Evolutionary conservation across 768 basidiomycete genomes (phyloP), one percentile per base, ranked within the genome.

Genomic region (Rhizopogon vulgaris): DNA sequence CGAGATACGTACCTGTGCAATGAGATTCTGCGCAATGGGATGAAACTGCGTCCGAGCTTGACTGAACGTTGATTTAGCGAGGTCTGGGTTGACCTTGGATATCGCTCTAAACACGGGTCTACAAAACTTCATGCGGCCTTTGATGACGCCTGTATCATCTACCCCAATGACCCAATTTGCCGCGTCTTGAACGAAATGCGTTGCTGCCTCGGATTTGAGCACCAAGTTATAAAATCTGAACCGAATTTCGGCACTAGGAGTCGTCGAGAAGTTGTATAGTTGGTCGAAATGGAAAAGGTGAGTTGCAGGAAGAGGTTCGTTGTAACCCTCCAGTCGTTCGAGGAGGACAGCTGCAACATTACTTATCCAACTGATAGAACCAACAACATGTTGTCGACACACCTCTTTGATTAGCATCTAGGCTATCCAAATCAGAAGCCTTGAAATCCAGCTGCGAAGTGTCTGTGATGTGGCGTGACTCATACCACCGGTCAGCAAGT

Each of bases 71-170:
- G 64, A 55, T 28, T 64, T 52, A 1, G 79, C 73, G 32, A 69
- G 62, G 36, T 53, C 51, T 9, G 53, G 48, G 54, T 79, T 63
- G 10, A 73, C 73, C 54, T 65, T 67, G 58, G 63, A 58, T 30
- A 68, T 60, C 5, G 66, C 73, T 51, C 69, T 68, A 58, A 80
- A 78, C 15, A 71, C 55, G 3, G 78, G 75, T 46, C 79, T 59
- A 60, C 79, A 79, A 63, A 78, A 79, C 58, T 80, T 80, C 78
- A 79, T 79, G 52, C 78, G 69, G 6, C 78, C 78, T 48, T 76
- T 76, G 38, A 80, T 61, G 40, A 74, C 54, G 15, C 73, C 70
- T 11, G 68, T 69, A 36, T 66, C 70, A 38, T 70, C 68, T 15
- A 58, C 64, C 9, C 75, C 78, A 8, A 68, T 65, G 28, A 78